Conservation (phyloP, 345 rosid species). For the Capsella bursapastoris region DNA sequence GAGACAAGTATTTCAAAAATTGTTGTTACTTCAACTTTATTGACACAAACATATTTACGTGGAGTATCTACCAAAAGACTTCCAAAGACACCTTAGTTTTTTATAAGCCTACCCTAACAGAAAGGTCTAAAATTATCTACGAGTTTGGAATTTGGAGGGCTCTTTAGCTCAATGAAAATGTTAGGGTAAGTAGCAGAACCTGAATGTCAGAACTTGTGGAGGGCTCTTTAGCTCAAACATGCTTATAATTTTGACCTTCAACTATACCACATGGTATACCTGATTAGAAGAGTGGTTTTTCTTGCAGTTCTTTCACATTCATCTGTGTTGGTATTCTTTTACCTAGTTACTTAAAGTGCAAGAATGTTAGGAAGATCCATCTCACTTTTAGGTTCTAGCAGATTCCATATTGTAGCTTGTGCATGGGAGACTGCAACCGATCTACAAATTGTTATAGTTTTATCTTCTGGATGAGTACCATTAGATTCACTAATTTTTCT, state of each 20-base stretch:
- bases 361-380: background rate
- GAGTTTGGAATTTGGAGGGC: constrained; percentile 3
- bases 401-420: background rate
- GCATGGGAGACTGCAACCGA: background rate
- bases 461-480: constrained; percentile 14
- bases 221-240: background rate
- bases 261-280: background rate
- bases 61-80: background rate
- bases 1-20: constrained; percentile 43
- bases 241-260: background rate
- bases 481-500: background rate
- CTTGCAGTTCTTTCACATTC: constrained; percentile 3
- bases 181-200: constrained; percentile 1
- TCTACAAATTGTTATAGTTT: constrained; percentile 2
- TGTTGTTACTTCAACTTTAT: constrained; percentile 26
- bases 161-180: background rate
- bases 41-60: constrained; percentile 3
- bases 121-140: background rate
- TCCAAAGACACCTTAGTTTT: constrained; percentile 7
- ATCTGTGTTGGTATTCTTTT: constrained; percentile 14
- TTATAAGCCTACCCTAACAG: background rate
- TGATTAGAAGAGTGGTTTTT: constrained; percentile 1
- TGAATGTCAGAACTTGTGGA: constrained; percentile 14
- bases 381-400: background rate
- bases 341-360: background rate